These are phyloP conservation scores for Gossypium thurberi DNA, from an alignment of 345 rosid genomes.

Conservation along the genomic window DNA sequence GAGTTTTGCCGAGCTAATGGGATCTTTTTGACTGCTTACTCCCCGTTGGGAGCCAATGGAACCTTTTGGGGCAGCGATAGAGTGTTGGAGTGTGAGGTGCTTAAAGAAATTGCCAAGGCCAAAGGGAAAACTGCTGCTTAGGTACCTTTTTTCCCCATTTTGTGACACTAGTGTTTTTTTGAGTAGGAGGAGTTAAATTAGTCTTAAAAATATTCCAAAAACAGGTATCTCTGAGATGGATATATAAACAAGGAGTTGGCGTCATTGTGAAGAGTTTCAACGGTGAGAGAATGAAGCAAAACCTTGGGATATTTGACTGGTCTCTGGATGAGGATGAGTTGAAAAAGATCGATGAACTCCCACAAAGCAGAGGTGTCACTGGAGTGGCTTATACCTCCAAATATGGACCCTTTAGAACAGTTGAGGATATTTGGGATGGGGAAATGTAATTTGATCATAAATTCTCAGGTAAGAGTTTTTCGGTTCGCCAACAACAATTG, in stretches of 20 bases:
- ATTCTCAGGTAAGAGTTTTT: background rate
- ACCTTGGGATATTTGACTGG: constrained; percentile 56
- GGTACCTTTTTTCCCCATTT: constrained; percentile 20
- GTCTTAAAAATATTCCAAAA: background rate
- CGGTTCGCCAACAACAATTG: too few species aligned
- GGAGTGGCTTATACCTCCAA: constrained; percentile 28
- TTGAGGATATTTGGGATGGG: constrained; percentile 43
- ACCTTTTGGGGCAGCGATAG: constrained; percentile 59
- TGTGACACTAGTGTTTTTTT: background rate
- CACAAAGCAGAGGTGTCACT: constrained; percentile 35
- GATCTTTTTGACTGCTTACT: constrained; percentile 46
- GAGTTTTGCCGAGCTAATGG: constrained; percentile 51
- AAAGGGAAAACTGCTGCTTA: constrained; percentile 71
- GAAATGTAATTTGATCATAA: constrained; percentile 19
- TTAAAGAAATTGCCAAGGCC: constrained; percentile 51
- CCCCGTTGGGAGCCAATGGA: constrained; percentile 59
- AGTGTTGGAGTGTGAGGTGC: constrained; percentile 52
- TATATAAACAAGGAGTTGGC: constrained; percentile 40
- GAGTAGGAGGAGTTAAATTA: background rate
- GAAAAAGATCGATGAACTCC: constrained; percentile 22
- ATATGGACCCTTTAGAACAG: constrained; percentile 31
- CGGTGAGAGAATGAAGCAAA: constrained; percentile 46
- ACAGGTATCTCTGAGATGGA: constrained; percentile 65
- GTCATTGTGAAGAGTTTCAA: constrained; percentile 15
- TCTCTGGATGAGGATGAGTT: constrained; percentile 38